A percentile compares a stretch with the other conserved stretches of the same genome.
These are phyloP conservation scores for Trichoderma atrobrunneum DNA, from an alignment of 2,329 filamentous ascomycete species.

Conservation along the genomic window DNA sequence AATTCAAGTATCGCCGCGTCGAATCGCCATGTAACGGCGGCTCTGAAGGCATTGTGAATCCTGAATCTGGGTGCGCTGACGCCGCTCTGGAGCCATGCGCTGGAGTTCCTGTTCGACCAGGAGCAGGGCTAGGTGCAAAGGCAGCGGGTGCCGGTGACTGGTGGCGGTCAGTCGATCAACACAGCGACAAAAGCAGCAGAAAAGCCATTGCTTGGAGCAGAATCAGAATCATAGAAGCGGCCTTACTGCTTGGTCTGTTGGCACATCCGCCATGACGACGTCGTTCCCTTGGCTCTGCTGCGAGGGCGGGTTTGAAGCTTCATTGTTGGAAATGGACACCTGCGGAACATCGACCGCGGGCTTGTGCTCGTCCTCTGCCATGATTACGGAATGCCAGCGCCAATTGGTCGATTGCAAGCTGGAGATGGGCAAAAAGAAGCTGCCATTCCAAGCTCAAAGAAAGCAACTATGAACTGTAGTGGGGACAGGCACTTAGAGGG, in stretches of 20 bases:
- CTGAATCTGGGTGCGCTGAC: slow-evolving; percentile 55
- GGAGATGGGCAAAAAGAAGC: neutral
- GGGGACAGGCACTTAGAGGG: neutral
- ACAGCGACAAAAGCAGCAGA: neutral
- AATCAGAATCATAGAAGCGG: neutral
- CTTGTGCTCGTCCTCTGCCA: slow-evolving; percentile 32
- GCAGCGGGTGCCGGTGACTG: slow-evolving; percentile 38
- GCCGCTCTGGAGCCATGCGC: slow-evolving; percentile 52
- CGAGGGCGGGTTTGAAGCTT: slow-evolving; percentile 23
- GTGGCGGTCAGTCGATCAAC: neutral
- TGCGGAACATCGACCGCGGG: slow-evolving; percentile 23
- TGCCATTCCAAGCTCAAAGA: neutral
- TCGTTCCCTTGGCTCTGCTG: slow-evolving; percentile 30
- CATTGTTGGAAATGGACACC: slow-evolving; percentile 25
- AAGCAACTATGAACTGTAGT: neutral
- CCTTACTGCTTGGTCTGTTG: slow-evolving; percentile 41
- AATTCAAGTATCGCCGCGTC: slow-evolving; percentile 68
- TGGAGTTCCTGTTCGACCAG: slow-evolving; percentile 49
- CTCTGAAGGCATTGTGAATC: slow-evolving; percentile 56
- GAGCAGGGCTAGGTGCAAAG: slow-evolving; percentile 41
- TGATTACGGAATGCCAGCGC: slow-evolving; percentile 18
- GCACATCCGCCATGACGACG: slow-evolving; percentile 44
- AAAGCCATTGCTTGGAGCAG: neutral
- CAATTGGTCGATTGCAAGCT: neutral
- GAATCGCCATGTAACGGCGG: slow-evolving; percentile 65